Conservation (phyloP, 768 basidiomycete genomes). For the Tulasnella sp. region DNA sequence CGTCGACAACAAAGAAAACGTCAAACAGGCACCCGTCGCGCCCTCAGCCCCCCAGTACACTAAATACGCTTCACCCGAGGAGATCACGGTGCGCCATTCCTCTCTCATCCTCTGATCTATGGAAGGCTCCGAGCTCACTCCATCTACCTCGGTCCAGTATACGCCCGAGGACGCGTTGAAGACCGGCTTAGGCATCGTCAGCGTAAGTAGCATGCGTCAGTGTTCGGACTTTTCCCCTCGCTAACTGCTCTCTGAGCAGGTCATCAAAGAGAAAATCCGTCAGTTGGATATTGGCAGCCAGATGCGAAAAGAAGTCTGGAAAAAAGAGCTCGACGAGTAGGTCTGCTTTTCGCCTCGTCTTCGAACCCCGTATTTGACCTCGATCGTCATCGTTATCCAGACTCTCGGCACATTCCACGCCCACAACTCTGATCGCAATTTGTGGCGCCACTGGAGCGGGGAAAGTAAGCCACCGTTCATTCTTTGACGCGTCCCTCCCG, state of each 20-base stretch:
- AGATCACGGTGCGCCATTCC: neutral
- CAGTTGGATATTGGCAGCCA: constrained; percentile 41
- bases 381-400: constrained; percentile 22
- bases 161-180: neutral
- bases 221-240: neutral
- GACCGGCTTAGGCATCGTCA: neutral
- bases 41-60: neutral
- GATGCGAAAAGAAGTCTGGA: constrained; percentile 48
- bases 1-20: neutral
- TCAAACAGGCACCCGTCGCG: neutral
- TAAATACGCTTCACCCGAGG: neutral
- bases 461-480: neutral
- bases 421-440: constrained; percentile 51
- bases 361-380: neutral
- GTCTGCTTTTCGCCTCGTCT: constrained; percentile 12
- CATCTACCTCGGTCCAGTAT: neutral
- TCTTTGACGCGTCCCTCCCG: constrained; percentile 36
- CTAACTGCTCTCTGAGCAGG: constrained; percentile 24
- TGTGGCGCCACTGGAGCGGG: constrained; percentile 32
- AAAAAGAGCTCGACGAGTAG: constrained; percentile 40
- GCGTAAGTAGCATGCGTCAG: neutral
- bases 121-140: neutral
- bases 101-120: neutral
- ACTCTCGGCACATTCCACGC: constrained; percentile 37
- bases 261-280: constrained; percentile 33